Evolutionary conservation across 75 land plant genomes (phyloP), one percentile per base, ranked within the genome.

Genomic region (Selaginella tamariscina): DNA sequence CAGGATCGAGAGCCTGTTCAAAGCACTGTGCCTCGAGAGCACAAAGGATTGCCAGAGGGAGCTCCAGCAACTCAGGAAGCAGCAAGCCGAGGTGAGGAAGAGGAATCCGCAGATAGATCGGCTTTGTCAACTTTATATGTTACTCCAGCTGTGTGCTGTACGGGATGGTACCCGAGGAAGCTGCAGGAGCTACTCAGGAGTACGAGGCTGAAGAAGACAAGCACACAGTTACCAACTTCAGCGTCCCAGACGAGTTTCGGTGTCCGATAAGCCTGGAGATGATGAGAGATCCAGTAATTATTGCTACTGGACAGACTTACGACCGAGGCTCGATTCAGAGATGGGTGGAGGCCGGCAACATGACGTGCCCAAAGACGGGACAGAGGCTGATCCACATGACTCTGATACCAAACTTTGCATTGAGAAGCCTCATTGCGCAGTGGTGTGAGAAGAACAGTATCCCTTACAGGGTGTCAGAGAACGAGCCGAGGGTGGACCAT

Each of bases 221-320:
- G 62, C 62, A 59, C 5, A 2, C 21, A 9, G 32, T 68, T 0
- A 39, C 49, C 11, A 39, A 15, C 49, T 39, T 39, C 11, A 70
- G 27, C 30, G 24, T 80, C 0, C 97, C 97, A 2, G 75, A 81
- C 23, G 97, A 92, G 63, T 92, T 89, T 65, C 83, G 81, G 57
- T 89, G 94, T 71, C 96, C 97, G 27, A 86, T 92, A 9, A 73
- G 83, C 5, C 78, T 92, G 23, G 97, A 92, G 1, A 73, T 92
- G 68, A 92, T 92, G 97, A 67, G 78, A 1, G 90, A 92, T 54
- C 97, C 97, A 2, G 97, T 92, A 0, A 84, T 86, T 15, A 91
- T 89, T 31, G 76, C 97, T 1, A 89, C 91, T 1, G 97, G 97
- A 0, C 97, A 92, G 74, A 92, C 95, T 27, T 92, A 92, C 60